These are phyloP conservation scores for Gossypium thurberi DNA, from an alignment of 345 rosid species.

Conservation along the genomic window DNA sequence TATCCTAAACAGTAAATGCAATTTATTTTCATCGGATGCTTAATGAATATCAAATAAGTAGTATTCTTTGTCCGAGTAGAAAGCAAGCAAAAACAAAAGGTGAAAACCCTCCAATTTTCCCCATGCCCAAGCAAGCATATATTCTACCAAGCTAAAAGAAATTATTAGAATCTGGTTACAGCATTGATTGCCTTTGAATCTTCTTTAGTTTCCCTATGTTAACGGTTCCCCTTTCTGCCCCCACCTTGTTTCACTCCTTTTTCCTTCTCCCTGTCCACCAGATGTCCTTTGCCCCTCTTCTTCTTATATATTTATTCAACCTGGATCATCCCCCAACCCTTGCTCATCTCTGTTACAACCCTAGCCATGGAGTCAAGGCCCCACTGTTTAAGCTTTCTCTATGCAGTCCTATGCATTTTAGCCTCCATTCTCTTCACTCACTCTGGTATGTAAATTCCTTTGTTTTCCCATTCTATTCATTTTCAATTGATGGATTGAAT, in stretches of 20 bases:
- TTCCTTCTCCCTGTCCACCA: background rate
- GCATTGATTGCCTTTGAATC: background rate
- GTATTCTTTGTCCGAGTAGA: constrained; percentile 29
- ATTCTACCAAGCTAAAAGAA: constrained; percentile 17
- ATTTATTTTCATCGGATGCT: background rate
- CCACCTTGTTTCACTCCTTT: background rate
- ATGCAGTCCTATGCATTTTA: background rate
- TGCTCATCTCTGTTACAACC: background rate
- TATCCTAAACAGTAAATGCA: no score
- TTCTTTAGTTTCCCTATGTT: constrained; percentile 1
- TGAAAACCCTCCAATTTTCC: constrained; percentile 12
- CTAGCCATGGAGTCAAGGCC: constrained; percentile 13
- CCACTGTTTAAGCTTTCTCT: background rate
- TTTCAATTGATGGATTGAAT: background rate
- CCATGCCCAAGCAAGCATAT: constrained; percentile 33
- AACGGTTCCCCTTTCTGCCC: background rate
- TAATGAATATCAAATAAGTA: background rate
- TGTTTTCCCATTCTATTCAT: background rate
- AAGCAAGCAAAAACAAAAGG: constrained; percentile 29
- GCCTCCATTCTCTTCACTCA: constrained; percentile 16
- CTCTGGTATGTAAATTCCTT: constrained; percentile 15
- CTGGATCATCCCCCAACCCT: background rate
- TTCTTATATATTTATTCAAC: background rate
- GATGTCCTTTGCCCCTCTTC: background rate
- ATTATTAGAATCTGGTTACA: background rate